A percentile compares a stretch with the other conserved stretches of the same genome.
These are phyloP conservation scores for Nothopassalora personata DNA, from an alignment of 2,329 filamentous ascomycete species.

Conservation along the genomic window DNA sequence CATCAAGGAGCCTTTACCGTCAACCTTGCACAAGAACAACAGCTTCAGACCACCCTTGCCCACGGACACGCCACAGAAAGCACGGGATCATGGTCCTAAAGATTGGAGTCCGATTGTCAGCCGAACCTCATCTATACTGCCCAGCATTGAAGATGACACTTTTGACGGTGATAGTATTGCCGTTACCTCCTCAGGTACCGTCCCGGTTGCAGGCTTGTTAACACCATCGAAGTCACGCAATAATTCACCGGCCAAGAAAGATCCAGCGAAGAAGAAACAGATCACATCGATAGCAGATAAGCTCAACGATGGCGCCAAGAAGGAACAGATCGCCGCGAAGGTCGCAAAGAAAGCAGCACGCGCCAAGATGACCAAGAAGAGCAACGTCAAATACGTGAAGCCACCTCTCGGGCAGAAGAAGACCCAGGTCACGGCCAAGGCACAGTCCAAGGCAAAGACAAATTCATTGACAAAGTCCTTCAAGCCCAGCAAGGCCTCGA, in stretches of 20 bases:
- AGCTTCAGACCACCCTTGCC: constrained; percentile 27
- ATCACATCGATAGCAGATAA: constrained; percentile 18
- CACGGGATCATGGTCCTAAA: constrained; percentile 10
- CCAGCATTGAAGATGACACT: constrained; percentile 24
- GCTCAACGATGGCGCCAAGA: constrained; percentile 13
- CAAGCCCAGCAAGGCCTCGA: constrained; percentile 22
- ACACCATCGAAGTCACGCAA: constrained; percentile 32
- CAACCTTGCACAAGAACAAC: constrained; percentile 27
- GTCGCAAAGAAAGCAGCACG: constrained; percentile 12
- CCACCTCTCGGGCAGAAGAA: constrained; percentile 15
- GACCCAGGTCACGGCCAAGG: constrained; percentile 11
- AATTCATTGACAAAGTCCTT: constrained; percentile 23
- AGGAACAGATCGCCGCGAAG: constrained; percentile 12
- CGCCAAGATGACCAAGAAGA: constrained; percentile 17
- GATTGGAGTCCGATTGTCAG: constrained; percentile 20
- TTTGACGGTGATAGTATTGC: constrained; percentile 21
- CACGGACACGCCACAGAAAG: constrained; percentile 19
- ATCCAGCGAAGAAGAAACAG: constrained; percentile 1
- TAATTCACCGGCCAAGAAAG: constrained; percentile 23
- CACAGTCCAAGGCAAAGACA: constrained; percentile 10
- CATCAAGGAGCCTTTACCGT: constrained; percentile 15
- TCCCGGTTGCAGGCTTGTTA: constrained; percentile 19
- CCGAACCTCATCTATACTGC: constrained; percentile 16
- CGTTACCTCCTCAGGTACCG: constrained; percentile 8
- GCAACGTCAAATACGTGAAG: constrained; percentile 25